These are phyloP conservation scores for Silene coronaria DNA, from an alignment of 179 eudicot genomes.

Conservation along the genomic window DNA sequence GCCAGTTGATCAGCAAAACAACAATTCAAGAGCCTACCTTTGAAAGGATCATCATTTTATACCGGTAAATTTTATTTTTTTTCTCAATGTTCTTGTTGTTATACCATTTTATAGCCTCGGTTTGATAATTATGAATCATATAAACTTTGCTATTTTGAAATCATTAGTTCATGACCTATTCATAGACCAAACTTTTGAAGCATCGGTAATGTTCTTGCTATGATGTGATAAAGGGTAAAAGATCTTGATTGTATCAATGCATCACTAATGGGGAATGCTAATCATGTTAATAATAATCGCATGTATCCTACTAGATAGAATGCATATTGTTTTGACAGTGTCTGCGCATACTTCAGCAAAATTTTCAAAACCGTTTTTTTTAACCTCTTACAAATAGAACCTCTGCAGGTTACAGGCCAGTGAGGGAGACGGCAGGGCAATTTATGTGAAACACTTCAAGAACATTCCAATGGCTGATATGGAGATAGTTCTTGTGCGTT, in stretches of 20 bases:
- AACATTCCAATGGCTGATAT: conserved; percentile 97
- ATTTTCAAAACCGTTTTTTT: not conserved
- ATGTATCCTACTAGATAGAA: not conserved
- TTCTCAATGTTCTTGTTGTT: not conserved
- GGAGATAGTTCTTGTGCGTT: conserved; percentile 80
- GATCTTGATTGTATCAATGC: not conserved
- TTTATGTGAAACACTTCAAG: conserved; percentile 80
- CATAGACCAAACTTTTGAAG: not conserved
- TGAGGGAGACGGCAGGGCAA: conserved; percentile 51
- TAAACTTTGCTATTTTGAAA: not conserved
- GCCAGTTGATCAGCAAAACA: conserved; percentile 52
- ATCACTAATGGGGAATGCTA: not conserved
- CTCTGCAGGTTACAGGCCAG: conserved; percentile 20
- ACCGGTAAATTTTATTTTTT: conserved; percentile 51
- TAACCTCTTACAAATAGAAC: conserved; percentile 22
- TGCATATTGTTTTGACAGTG: not conserved
- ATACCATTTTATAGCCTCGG: not conserved
- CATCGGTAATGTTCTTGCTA: not conserved
- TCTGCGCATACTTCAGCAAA: not conserved
- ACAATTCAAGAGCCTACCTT: conserved; percentile 97
- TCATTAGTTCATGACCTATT: not conserved
- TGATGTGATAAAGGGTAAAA: not conserved
- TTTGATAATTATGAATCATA: not conserved
- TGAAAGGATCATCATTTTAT: conserved; percentile 84
- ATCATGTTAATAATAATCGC: not conserved